A percentile compares a stretch with the other conserved stretches of the same genome.
These are phyloP conservation scores for Trichoderma breve DNA, from an alignment of 2,329 filamentous ascomycete species.

Conservation along the genomic window DNA sequence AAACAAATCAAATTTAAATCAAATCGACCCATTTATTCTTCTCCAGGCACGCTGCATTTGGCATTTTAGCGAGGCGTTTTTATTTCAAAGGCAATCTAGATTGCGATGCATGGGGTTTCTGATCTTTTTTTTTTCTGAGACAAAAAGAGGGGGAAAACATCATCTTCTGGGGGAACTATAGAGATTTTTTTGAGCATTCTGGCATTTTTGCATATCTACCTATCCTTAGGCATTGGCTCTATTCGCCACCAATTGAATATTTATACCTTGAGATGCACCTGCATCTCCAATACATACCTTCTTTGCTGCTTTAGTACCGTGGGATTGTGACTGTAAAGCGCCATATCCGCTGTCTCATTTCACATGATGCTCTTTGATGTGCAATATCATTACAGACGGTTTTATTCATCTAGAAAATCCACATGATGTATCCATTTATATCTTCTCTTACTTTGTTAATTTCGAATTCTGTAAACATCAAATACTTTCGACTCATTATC, in stretches of 20 bases:
- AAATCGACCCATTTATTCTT: not conserved
- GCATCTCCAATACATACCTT: not conserved
- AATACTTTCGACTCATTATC: not conserved
- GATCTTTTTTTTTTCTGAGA: not conserved
- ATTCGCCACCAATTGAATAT: not conserved
- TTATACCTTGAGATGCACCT: not conserved
- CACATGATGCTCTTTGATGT: not conserved
- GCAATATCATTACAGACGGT: not conserved
- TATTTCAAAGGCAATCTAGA: not conserved
- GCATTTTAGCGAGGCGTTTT: slow-evolving; percentile 18
- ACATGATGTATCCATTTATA: not conserved
- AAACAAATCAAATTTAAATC: not conserved
- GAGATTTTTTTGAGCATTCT: not conserved
- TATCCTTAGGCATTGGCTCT: not conserved
- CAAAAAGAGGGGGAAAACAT: not conserved
- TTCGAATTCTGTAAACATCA: not conserved
- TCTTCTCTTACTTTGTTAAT: not conserved
- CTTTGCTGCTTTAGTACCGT: not conserved
- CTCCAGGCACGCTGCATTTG: slow-evolving; percentile 1
- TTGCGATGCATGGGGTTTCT: not conserved
- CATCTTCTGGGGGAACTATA: not conserved
- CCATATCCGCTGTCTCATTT: not conserved
- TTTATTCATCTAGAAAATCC: not conserved
- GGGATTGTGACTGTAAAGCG: not conserved
- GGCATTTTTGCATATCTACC: not conserved